These are phyloP conservation scores for Bacterosira constricta DNA, from an alignment of 108 stramenopile genomes.

Conservation along the genomic window DNA sequence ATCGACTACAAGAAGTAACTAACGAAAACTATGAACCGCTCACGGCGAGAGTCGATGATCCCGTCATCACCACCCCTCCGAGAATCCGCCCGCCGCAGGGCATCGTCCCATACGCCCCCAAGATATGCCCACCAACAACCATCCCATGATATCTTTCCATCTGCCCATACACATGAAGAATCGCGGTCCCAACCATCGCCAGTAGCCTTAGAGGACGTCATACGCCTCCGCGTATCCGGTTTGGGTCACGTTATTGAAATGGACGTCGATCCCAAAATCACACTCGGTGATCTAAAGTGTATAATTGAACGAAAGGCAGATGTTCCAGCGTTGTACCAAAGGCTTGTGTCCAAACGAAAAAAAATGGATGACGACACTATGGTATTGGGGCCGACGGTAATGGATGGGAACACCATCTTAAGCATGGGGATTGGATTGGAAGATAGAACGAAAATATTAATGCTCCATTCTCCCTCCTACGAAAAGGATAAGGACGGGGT, in stretches of 20 bases:
- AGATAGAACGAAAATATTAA: slow-evolving; percentile 55
- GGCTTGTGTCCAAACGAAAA: slow-evolving; percentile 54
- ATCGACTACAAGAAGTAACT: too few species aligned
- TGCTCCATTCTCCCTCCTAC: slow-evolving; percentile 56
- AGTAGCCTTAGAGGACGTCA: too few species aligned
- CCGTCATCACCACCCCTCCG: too few species aligned
- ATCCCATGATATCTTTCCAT: background rate
- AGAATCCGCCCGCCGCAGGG: background rate
- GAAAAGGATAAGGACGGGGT: slow-evolving; percentile 50
- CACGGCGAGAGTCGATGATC: too few species aligned
- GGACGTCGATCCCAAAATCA: slow-evolving; percentile 39
- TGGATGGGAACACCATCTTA: background rate
- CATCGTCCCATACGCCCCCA: background rate
- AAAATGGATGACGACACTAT: slow-evolving; percentile 45
- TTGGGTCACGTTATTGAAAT: slow-evolving; percentile 56
- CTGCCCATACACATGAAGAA: background rate
- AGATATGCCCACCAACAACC: background rate
- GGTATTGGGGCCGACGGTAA: slow-evolving; percentile 30
- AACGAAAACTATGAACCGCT: too few species aligned
- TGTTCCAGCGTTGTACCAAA: slow-evolving; percentile 51
- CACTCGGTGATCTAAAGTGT: slow-evolving; percentile 51
- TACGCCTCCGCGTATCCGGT: slow-evolving; percentile 49
- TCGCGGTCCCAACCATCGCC: background rate
- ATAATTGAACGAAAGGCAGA: slow-evolving; percentile 33
- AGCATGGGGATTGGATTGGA: slow-evolving; percentile 41